These are phyloP conservation scores for Euphorbia pulcherrima DNA, from an alignment of 345 rosid species.

Conservation along the genomic window DNA sequence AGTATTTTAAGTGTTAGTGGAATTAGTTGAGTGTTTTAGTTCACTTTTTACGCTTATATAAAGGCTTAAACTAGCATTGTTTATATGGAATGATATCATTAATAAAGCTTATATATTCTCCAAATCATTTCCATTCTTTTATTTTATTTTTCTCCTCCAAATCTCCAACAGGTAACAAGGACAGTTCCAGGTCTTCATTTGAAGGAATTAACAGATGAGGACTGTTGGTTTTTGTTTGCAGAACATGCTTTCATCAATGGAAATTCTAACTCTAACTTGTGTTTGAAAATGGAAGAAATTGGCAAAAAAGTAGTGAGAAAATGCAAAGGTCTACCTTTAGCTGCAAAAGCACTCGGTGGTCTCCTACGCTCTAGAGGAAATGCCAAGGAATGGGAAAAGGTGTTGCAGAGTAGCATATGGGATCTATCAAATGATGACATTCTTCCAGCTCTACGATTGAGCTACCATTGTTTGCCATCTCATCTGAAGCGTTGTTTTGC, in stretches of 20 bases:
- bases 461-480: slow-evolving; percentile 25
- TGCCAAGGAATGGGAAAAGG: slow-evolving; percentile 5
- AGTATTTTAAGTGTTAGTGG: no score
- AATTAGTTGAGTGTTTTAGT: no score
- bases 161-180: no score
- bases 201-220: slow-evolving; percentile 5
- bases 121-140: no score
- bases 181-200: not conserved
- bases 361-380: not conserved
- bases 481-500: slow-evolving; percentile 15
- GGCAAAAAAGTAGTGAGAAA: slow-evolving; percentile 1
- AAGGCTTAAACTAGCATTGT: no score
- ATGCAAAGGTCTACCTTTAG: slow-evolving; percentile 9
- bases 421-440: not conserved
- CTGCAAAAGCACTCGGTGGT: slow-evolving; percentile 5
- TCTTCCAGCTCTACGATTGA: slow-evolving; percentile 10
- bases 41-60: no score
- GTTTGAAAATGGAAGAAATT: not conserved
- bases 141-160: no score
- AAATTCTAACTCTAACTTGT: not conserved
- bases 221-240: slow-evolving; percentile 8
- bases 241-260: not conserved
- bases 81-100: no score
- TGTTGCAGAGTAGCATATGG: slow-evolving; percentile 1
- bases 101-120: no score